These are phyloP conservation scores for Candida pseudoviswanathii DNA, from an alignment of 1,139 yeast genomes.

Conservation along the genomic window DNA sequence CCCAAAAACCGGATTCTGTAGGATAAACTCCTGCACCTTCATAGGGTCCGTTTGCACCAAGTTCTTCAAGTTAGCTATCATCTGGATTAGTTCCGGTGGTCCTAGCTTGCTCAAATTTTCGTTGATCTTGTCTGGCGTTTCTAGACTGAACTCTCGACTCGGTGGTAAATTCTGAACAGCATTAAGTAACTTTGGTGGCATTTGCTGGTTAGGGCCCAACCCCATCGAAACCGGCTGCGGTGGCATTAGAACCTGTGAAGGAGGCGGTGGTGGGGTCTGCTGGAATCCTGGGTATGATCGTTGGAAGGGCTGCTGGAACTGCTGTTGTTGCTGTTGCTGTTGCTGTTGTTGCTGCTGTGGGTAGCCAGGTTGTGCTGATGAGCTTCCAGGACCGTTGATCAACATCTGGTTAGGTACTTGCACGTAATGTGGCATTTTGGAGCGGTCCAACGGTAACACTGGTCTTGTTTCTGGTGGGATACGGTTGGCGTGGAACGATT, in stretches of 20 bases:
- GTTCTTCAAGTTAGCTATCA: constrained; percentile 63
- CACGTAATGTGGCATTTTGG: constrained; percentile 54
- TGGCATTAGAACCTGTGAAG: neutral
- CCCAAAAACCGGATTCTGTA: constrained; percentile 55
- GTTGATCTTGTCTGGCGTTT: constrained; percentile 53
- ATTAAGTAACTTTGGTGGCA: constrained; percentile 48
- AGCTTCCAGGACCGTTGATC: neutral
- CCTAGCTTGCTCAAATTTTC: constrained; percentile 62
- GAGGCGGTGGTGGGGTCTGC: constrained; percentile 1
- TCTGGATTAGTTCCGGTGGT: constrained; percentile 68
- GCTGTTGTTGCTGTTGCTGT: constrained; percentile 7
- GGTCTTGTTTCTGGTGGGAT: constrained; percentile 38
- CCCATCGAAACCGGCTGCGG: neutral
- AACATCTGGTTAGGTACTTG: constrained; percentile 55
- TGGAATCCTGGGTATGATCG: neutral
- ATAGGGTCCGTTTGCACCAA: constrained; percentile 50
- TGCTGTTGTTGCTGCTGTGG: constrained; percentile 4
- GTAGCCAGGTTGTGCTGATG: constrained; percentile 2
- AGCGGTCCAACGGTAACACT: constrained; percentile 43
- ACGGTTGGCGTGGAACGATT: constrained; percentile 47
- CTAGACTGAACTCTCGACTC: constrained; percentile 45
- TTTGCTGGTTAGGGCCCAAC: constrained; percentile 16
- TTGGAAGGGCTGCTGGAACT: constrained; percentile 1
- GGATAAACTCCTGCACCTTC: constrained; percentile 53
- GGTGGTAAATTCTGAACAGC: constrained; percentile 57